Evolutionary conservation across 345 rosid species (phyloP).

Genomic region (Populus alba): DNA sequence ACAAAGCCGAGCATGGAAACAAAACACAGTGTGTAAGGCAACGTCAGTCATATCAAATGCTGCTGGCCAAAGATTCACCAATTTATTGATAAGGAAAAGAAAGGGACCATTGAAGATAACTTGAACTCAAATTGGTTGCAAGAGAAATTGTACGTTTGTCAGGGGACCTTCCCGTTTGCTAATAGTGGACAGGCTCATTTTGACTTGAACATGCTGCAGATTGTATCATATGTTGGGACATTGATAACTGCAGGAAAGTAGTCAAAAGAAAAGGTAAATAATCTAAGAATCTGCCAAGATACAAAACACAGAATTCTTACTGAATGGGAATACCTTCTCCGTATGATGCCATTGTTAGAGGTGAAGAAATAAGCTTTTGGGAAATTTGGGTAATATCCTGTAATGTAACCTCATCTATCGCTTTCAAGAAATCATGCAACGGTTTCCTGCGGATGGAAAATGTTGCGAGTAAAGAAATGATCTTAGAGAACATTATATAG

Average conservation of each 20-base stretch:
- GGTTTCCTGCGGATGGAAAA: constrained; percentile 52
- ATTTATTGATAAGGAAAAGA: constrained; percentile 24
- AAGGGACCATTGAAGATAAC: constrained; percentile 11
- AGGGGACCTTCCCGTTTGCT: constrained; percentile 7
- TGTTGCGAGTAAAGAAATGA: not conserved
- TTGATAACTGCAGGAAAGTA: constrained; percentile 35
- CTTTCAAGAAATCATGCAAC: constrained; percentile 56
- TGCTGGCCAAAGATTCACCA: constrained; percentile 13
- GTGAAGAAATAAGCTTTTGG: constrained; percentile 59
- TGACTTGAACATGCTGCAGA: constrained; percentile 54
- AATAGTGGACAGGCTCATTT: constrained; percentile 15
- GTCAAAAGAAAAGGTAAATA: not conserved
- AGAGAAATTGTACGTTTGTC: constrained; percentile 6
- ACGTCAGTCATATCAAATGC: constrained; percentile 7
- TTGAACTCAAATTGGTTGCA: constrained; percentile 9
- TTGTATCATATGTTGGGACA: constrained; percentile 68
- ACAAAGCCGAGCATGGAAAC: not conserved
- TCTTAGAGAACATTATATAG: not conserved
- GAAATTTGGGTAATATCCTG: constrained; percentile 50
- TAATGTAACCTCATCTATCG: constrained; percentile 53
- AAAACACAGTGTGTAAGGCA: not conserved
- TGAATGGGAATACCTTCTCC: constrained; percentile 61
- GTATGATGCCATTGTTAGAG: constrained; percentile 77
- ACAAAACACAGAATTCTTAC: not conserved
- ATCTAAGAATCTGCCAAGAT: not conserved